Conservation (phyloP, 331 rosid species). For the Pyracantha coccinea region DNA sequence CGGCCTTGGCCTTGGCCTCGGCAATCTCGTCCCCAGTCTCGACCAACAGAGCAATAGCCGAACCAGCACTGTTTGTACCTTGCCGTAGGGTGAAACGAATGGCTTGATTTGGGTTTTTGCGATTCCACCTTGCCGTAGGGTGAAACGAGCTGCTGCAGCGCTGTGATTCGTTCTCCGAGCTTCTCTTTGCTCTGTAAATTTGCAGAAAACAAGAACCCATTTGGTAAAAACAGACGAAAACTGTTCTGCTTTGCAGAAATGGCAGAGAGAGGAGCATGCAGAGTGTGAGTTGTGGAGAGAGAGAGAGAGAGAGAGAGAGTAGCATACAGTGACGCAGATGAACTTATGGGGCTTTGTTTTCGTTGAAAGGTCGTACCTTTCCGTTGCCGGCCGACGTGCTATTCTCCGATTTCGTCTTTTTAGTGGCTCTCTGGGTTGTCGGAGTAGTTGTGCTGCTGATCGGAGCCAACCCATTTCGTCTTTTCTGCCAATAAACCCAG, state of each 20-base stretch:
- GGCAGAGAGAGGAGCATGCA: neutral
- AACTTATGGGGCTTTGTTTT: neutral
- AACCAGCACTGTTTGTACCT: no score
- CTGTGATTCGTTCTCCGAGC: conserved; percentile 69
- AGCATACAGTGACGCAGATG: neutral
- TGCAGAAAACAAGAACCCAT: neutral
- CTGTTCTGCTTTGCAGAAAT: neutral
- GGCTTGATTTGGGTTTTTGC: neutral
- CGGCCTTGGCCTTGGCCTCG: no score
- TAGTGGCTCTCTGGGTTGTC: conserved; percentile 34
- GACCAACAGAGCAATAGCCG: no score
- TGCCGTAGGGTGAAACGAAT: no score
- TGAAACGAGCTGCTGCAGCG: conserved; percentile 85
- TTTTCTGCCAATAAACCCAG: conserved; percentile 36
- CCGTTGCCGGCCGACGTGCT: conserved; percentile 35
- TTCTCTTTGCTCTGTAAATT: conserved; percentile 62
- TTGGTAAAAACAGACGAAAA: neutral
- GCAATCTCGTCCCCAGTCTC: no score
- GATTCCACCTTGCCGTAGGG: conserved; percentile 86
- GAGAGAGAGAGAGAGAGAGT: neutral
- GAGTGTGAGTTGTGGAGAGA: neutral
- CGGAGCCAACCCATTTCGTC: conserved; percentile 36
- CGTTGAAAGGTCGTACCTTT: conserved; percentile 36
- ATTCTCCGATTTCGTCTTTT: conserved; percentile 44
- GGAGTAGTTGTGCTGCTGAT: neutral